phyloP scores from a whole-genome alignment of 1,139 yeast genomes.

The Scheffersomyces cryptocercus region DNA sequence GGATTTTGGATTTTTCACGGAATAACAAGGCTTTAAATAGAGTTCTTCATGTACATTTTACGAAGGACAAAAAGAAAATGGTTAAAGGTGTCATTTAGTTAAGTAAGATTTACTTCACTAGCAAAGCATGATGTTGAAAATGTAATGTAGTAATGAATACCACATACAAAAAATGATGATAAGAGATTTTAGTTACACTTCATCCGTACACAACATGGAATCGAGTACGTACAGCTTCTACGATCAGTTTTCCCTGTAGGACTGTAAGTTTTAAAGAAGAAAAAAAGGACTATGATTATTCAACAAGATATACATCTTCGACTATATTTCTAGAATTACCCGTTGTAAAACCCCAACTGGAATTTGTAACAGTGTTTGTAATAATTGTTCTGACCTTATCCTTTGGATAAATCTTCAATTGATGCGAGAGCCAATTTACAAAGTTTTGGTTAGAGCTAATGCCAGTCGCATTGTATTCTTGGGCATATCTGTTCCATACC shows the following conservation, averaged over 20 bases:
- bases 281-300: not conserved
- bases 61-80: not conserved
- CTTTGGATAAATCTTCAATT: not conserved
- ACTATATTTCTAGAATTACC: not conserved
- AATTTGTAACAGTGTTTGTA: not conserved
- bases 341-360: not conserved
- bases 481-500: conserved; percentile 32
- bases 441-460: conserved; percentile 9
- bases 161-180: too few relatives aligned
- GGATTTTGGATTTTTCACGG: conserved; percentile 7
- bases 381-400: not conserved
- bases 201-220: too few relatives aligned
- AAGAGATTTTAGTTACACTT: too few relatives aligned
- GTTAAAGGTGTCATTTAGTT: too few relatives aligned
- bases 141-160: too few relatives aligned
- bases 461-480: conserved; percentile 23
- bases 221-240: too few relatives aligned
- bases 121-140: too few relatives aligned
- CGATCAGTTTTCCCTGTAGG: too few relatives aligned
- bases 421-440: conserved; percentile 17
- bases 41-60: conserved; percentile 3
- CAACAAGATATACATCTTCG: not conserved
- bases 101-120: too few relatives aligned
- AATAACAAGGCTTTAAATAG: conserved; percentile 5
- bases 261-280: too few relatives aligned